These are phyloP conservation scores for Penicillium carneum DNA, from an alignment of 2,329 filamentous ascomycete species.

Conservation along the genomic window DNA sequence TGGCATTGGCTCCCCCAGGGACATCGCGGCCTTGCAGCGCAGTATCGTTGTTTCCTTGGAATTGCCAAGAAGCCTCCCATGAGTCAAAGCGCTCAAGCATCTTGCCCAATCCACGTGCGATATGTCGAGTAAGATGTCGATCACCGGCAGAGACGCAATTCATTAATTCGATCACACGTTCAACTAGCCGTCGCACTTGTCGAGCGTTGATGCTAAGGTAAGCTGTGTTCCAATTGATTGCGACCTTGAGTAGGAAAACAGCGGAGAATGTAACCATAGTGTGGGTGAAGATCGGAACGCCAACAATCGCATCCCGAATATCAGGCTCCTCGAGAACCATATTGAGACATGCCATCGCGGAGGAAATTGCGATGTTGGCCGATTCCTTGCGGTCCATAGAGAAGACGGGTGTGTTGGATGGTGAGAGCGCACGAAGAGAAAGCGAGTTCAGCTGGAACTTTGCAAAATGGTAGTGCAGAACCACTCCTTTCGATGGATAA, in stretches of 20 bases:
- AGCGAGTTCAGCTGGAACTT: constrained; percentile 61
- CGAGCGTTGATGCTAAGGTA: constrained; percentile 51
- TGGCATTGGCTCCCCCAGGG: constrained; percentile 52
- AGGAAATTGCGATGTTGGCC: constrained; percentile 57
- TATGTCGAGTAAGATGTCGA: constrained; percentile 52
- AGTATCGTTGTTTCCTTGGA: constrained; percentile 25
- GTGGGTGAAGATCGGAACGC: constrained; percentile 57
- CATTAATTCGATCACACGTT: constrained; percentile 51
- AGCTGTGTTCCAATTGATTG: constrained; percentile 54
- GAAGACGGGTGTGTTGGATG: constrained; percentile 52
- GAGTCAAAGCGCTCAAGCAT: constrained; percentile 53
- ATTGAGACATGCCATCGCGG: constrained; percentile 56
- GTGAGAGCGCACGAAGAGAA: constrained; percentile 51
- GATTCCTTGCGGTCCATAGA: constrained; percentile 56
- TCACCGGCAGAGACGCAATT: constrained; percentile 53
- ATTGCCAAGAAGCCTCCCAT: constrained; percentile 48
- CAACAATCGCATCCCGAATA: constrained; percentile 58
- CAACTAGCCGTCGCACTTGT: constrained; percentile 49
- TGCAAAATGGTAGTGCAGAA: constrained; percentile 62
- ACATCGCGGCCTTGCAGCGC: constrained; percentile 38
- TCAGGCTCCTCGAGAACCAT: constrained; percentile 58
- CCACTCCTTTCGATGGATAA: constrained; percentile 60
- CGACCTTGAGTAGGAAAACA: constrained; percentile 56
- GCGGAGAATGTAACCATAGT: constrained; percentile 58
- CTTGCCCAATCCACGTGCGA: constrained; percentile 52